Evolutionary conservation across 768 basidiomycete species (phyloP).

Genomic region (Boletus bicolor): DNA sequence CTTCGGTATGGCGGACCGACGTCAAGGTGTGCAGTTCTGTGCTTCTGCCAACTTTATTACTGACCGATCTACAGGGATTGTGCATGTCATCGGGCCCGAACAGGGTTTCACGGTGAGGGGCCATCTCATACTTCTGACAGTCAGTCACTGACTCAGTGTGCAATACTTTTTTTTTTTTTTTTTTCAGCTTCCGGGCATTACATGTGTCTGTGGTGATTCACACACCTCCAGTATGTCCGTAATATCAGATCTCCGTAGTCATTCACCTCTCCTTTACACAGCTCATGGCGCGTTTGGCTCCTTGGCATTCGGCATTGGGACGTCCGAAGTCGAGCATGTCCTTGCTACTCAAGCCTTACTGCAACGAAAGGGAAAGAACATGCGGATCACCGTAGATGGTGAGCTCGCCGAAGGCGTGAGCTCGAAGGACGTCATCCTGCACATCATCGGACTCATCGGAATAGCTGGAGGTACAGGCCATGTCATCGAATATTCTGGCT

Average conservation of each 20-base stretch:
- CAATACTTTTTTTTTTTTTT: background rate
- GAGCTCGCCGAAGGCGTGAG: conserved; percentile 75
- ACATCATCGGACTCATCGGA: conserved; percentile 88
- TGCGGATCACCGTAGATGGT: conserved; percentile 88
- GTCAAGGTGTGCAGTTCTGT: conserved; percentile 59
- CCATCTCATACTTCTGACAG: background rate
- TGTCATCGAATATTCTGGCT: conserved; percentile 91
- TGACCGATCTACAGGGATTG: conserved; percentile 54
- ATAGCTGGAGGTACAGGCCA: conserved; percentile 93
- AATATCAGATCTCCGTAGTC: background rate
- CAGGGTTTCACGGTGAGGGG: conserved; percentile 80
- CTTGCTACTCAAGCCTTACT: conserved; percentile 88
- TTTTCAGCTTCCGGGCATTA: conserved; percentile 65
- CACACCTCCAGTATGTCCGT: conserved; percentile 78
- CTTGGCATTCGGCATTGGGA: conserved; percentile 90
- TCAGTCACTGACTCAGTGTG: too few relatives aligned
- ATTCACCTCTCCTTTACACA: conserved; percentile 26
- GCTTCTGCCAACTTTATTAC: background rate
- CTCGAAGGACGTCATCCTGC: conserved; percentile 87
- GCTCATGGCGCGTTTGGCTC: conserved; percentile 93
- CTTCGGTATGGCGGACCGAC: conserved; percentile 85
- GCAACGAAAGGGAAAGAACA: conserved; percentile 87
- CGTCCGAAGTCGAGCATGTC: conserved; percentile 92
- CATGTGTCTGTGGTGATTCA: conserved; percentile 89
- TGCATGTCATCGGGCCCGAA: conserved; percentile 90